Evolutionary conservation across 2,329 filamentous ascomycete species (phyloP), one percentile per base, ranked within the genome.

Genomic region (Verticillium alfalfae): DNA sequence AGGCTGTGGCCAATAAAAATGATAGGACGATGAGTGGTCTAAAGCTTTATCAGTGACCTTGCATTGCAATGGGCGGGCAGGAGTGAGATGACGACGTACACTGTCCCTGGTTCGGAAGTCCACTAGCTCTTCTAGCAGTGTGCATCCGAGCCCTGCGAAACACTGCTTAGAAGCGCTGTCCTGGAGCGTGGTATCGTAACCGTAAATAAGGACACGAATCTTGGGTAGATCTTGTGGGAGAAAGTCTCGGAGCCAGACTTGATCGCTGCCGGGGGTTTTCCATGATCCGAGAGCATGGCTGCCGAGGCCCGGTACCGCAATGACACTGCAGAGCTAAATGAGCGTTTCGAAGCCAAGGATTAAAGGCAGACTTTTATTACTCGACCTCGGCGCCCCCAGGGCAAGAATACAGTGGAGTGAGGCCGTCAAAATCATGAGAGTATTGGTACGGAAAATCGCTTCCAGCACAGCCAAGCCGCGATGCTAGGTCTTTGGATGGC

Each of bases 191-290:
- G 70, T 70, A 61, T 74, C 64, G 56, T 73, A 73, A 12, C 72
- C 71, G 57, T 73, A 74, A 22, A 71, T 34, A 5, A 74, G 56
- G 1, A 73, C 60, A 22, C 70, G 66, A 36, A 63, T 61, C 1
- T 66, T 64, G 1, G 65, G 63, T 3, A 72, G 9, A 7, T 69
- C 66, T 2, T 55, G 6, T 1, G 69, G 67, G 5, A 74, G 65
- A 34, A 62, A 72, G 56, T 73, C 70, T 13, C 69, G 66, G 15
- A 73, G 59, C 72, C 70, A 73, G 56, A 73, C 61, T 7, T 71
- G 60, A 15, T 69, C 56, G 13, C 64, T 65, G 18, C 39, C 59
- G 15, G 63, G 59, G 3, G 69, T 66, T 60, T 69, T 73, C 67
- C 68, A 74, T 5, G 69, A 70, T 6, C 69, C 67, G 26, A 74